Conservation (phyloP, 2,329 filamentous ascomycete species). For the Phaeosphaeriaceae sp. region DNA sequence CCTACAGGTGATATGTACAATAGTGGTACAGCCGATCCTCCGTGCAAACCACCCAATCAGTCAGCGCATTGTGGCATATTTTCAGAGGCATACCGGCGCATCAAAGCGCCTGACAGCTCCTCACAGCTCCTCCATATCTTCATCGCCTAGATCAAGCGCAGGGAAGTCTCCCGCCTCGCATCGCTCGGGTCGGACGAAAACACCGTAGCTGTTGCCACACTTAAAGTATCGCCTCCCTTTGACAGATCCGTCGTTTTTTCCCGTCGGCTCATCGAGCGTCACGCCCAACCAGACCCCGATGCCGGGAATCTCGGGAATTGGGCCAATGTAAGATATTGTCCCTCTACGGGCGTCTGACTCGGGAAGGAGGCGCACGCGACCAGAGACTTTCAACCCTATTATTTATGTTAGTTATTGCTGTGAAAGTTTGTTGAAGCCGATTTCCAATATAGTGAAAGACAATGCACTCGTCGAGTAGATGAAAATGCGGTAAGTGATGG, state of each 20-base stretch:
- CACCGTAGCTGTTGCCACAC: conserved; percentile 71
- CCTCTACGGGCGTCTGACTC: conserved; percentile 74
- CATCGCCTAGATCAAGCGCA: conserved; percentile 55
- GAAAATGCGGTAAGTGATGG: conserved; percentile 1
- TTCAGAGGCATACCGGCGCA: no score
- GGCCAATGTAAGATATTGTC: conserved; percentile 72
- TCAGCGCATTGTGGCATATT: no score
- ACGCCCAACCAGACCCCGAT: conserved; percentile 74
- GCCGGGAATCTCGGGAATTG: conserved; percentile 74
- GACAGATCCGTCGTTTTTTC: conserved; percentile 82
- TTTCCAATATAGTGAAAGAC: conserved; percentile 9
- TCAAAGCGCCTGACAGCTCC: not conserved
- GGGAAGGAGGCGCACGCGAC: conserved; percentile 53
- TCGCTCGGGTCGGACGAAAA: conserved; percentile 79
- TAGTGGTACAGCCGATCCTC: no score
- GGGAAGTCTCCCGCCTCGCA: conserved; percentile 79
- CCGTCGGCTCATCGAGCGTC: conserved; percentile 76
- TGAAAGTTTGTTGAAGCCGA: conserved; percentile 11
- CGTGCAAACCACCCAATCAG: no score
- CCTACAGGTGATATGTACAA: no score
- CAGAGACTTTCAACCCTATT: conserved; percentile 34
- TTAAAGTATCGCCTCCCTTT: conserved; percentile 72
- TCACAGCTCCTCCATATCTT: conserved; percentile 70
- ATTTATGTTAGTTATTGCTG: conserved; percentile 3
- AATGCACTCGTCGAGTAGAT: not conserved